Evolutionary conservation across 306 rosid genomes (phyloP).

Genomic region (Pueraria montana): DNA sequence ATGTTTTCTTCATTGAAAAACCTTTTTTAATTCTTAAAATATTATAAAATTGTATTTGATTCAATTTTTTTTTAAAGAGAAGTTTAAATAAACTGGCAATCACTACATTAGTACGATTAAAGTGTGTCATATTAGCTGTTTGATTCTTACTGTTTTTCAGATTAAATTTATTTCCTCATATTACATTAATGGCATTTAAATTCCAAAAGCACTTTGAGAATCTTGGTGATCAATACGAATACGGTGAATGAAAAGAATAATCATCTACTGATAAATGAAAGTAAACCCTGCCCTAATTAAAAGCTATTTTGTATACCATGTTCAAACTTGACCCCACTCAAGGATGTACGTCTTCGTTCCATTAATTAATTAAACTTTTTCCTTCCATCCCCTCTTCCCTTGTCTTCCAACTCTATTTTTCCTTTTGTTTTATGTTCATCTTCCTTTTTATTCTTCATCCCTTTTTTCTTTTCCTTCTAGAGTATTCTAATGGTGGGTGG

Average conservation of each 20-base stretch:
- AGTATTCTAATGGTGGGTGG: slow-evolving; percentile 47
- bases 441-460: slow-evolving; percentile 1
- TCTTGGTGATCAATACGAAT: background rate
- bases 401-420: slow-evolving; percentile 19
- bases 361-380: slow-evolving; percentile 13
- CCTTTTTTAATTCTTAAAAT: background rate
- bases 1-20: background rate
- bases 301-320: background rate
- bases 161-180: background rate
- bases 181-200: background rate
- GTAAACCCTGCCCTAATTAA: background rate
- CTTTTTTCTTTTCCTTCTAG: background rate
- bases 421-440: slow-evolving; percentile 24
- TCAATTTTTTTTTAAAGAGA: background rate
- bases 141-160: background rate
- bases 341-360: slow-evolving; percentile 39
- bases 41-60: background rate
- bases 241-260: background rate
- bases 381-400: background rate
- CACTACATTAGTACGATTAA: background rate
- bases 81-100: too few species aligned
- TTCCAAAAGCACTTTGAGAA: background rate
- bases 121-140: background rate
- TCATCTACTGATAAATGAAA: background rate
- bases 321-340: slow-evolving; percentile 47